These are phyloP conservation scores for Cardamine occulta DNA, from an alignment of 345 rosid genomes.

Conservation along the genomic window DNA sequence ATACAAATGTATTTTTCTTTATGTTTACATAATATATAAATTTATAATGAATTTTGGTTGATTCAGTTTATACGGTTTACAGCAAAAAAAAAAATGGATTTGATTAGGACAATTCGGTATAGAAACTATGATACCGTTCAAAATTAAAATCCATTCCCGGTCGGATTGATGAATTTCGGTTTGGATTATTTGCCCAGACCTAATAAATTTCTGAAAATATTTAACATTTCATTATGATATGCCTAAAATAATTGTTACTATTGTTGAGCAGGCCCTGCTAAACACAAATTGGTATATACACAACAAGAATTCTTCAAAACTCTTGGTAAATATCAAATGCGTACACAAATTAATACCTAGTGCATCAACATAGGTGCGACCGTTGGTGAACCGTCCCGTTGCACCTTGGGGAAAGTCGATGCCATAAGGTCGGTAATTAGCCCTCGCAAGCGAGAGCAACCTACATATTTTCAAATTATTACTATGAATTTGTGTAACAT, in stretches of 20 bases:
- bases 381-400: slow-evolving; percentile 85
- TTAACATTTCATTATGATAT: neutral
- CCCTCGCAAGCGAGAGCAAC: slow-evolving; percentile 70
- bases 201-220: neutral
- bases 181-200: neutral
- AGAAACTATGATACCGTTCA: too few species aligned
- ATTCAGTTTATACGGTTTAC: too few species aligned
- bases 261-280: neutral
- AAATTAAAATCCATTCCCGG: too few species aligned
- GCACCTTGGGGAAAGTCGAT: slow-evolving; percentile 80
- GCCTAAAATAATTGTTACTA: neutral
- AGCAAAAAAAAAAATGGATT: too few species aligned
- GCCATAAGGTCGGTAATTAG: slow-evolving; percentile 88
- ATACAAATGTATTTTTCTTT: too few species aligned
- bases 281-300: neutral
- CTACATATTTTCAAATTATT: slow-evolving; percentile 16
- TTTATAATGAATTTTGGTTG: too few species aligned
- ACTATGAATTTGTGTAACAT: neutral
- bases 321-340: neutral
- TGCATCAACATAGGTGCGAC: slow-evolving; percentile 81
- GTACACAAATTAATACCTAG: slow-evolving; percentile 51
- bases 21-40: too few species aligned
- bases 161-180: neutral
- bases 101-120: neutral
- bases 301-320: neutral